Evolutionary conservation across 768 basidiomycete species (phyloP).

Genomic region (Lactifluus subvellereus): DNA sequence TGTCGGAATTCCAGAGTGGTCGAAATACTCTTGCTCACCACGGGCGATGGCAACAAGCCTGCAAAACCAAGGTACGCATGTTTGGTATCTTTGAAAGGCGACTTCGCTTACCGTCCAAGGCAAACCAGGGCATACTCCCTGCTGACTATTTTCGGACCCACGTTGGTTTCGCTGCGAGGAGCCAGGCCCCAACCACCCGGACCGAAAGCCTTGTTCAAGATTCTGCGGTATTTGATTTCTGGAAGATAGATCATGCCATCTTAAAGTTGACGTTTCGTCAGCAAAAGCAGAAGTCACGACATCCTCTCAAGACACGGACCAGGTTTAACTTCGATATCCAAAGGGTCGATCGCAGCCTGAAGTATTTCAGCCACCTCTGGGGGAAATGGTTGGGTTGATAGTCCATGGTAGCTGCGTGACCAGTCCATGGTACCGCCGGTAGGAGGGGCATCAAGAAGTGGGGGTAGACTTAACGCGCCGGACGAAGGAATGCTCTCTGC

Average conservation of each 20-base stretch:
- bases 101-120: conserved; percentile 67
- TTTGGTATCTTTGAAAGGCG: background rate
- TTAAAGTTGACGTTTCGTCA: conserved; percentile 29
- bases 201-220: conserved; percentile 89
- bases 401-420: conserved; percentile 81
- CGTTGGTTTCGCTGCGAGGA: conserved; percentile 86
- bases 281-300: background rate
- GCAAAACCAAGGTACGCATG: background rate
- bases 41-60: conserved; percentile 88
- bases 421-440: conserved; percentile 56
- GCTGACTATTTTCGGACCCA: conserved; percentile 81
- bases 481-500: conserved; percentile 24
- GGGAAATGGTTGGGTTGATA: conserved; percentile 71
- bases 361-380: conserved; percentile 68
- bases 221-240: conserved; percentile 93
- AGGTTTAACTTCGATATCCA: conserved; percentile 91
- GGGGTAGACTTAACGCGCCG: conserved; percentile 23
- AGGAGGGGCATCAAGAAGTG: conserved; percentile 19
- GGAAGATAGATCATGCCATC: conserved; percentile 94
- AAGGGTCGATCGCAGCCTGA: conserved; percentile 64
- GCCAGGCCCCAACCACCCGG: conserved; percentile 98
- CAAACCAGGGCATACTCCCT: conserved; percentile 94
- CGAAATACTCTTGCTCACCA: conserved; percentile 97
- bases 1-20: conserved; percentile 82
- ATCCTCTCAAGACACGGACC: conserved; percentile 44